These are phyloP conservation scores for Paramecium caudatum DNA, from an alignment of 73 alveolate species.

Conservation along the genomic window DNA sequence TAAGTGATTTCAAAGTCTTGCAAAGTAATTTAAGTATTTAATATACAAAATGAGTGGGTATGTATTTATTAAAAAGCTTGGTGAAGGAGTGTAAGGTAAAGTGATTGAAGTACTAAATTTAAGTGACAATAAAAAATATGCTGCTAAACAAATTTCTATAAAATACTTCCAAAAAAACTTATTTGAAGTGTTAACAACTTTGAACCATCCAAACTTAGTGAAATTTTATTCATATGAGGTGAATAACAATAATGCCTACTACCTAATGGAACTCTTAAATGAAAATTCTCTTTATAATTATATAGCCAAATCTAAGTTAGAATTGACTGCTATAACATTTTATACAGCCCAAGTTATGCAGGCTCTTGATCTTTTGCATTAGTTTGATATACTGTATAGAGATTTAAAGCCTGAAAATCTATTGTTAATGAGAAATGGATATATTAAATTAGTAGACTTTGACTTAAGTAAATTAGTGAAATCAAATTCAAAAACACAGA, in stretches of 20 bases:
- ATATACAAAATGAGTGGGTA: constrained; percentile 6
- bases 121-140: not conserved
- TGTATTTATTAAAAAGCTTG: not conserved
- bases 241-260: not conserved
- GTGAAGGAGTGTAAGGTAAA: constrained; percentile 20
- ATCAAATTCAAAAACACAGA: constrained; percentile 4
- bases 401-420: constrained; percentile 65
- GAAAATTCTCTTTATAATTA: constrained; percentile 1
- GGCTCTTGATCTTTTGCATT: not conserved
- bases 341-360: constrained; percentile 9
- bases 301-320: not conserved
- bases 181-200: not conserved
- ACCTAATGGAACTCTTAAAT: constrained; percentile 27
- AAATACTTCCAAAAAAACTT: not conserved
- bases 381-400: constrained; percentile 10
- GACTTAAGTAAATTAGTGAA: constrained; percentile 64
- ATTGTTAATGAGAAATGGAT: constrained; percentile 48
- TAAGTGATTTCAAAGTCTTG: not conserved
- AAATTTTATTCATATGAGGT: not conserved
- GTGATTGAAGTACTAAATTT: constrained; percentile 19
- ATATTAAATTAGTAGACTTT: constrained; percentile 66
- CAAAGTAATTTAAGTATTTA: not conserved
- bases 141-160: constrained; percentile 29
- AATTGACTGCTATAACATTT: constrained; percentile 19
- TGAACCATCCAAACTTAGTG: constrained; percentile 9